These are phyloP conservation scores for Globisporangium paddicum DNA, from an alignment of 352 stramenopile genomes.

Conservation along the genomic window DNA sequence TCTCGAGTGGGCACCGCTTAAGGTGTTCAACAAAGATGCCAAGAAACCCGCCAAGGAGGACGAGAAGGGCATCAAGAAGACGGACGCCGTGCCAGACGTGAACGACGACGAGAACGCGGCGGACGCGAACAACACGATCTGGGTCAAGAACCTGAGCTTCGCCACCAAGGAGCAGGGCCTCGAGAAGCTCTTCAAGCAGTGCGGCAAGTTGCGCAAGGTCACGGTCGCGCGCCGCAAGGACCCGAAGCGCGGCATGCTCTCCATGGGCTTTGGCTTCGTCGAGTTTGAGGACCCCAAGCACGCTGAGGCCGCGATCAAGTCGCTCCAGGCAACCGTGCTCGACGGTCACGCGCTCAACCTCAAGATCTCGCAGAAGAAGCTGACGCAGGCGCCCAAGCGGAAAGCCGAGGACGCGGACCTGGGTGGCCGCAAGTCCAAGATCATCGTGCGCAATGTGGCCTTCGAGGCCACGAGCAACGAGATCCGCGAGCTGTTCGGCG, in stretches of 20 bases:
- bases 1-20: slow-evolving; percentile 96
- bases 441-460: slow-evolving; percentile 98
- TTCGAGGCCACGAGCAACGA: slow-evolving; percentile 98
- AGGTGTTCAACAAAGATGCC: slow-evolving; percentile 51
- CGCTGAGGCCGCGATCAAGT: slow-evolving; percentile 80
- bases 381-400: slow-evolving; percentile 36
- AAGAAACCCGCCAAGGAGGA: slow-evolving; percentile 10
- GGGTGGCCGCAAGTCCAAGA: slow-evolving; percentile 85
- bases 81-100: slow-evolving; percentile 45
- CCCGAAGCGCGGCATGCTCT: slow-evolving; percentile 83
- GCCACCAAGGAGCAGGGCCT: slow-evolving; percentile 89
- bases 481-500: slow-evolving; percentile 95
- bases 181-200: slow-evolving; percentile 59
- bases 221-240: slow-evolving; percentile 83
- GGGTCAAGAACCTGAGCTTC: slow-evolving; percentile 99
- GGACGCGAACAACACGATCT: slow-evolving; percentile 88
- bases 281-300: slow-evolving; percentile 91
- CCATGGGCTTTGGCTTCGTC: slow-evolving; percentile 99
- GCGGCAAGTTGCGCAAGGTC: slow-evolving; percentile 79
- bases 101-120: slow-evolving; percentile 66
- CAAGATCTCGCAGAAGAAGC: slow-evolving; percentile 91
- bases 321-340: slow-evolving; percentile 82
- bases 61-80: slow-evolving; percentile 55
- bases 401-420: slow-evolving; percentile 30
- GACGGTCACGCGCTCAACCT: slow-evolving; percentile 95